Base-by-base conservation (phyloP, 2,329 filamentous ascomycete genomes). In the Celoporthe dispersa region DNA sequence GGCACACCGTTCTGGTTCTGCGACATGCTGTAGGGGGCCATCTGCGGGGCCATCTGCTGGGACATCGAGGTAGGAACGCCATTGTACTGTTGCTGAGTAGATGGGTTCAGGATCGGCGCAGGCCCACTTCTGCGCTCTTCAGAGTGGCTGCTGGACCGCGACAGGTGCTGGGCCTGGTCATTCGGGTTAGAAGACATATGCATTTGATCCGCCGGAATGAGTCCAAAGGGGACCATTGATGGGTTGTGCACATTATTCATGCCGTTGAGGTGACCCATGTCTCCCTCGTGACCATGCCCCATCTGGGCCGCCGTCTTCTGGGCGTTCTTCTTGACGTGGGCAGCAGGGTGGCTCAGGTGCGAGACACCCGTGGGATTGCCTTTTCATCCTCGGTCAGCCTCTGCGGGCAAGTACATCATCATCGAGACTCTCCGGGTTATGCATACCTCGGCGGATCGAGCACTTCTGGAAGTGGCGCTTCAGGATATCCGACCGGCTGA, bases 401-500 rank as follows among this genome's bases (percentile, higher is more conserved):
- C 3, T 8, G n/a, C 7, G 19, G 1, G 22, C 19, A 19, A 44
- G 22, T 22, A 16, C 22, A 16, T 44, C n/a, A 44, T 39, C 14
- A 41, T 41, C 19, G 5, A 12, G 31, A n/a, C 35, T 14, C 33
- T 39, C 7, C 37, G 2, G 14, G 12, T 62, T 14, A 4, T 37
- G 41, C 66, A 63, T 53, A 68, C 66, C 66, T 79, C 96, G 91
- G 77, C 96, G 91, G 74, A 98, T 94, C 53, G 96, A 98, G 84
- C 96, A 99, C 85, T 99, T 99, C 82, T 98, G 94, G 83, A 98
- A 99, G 84, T 99, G 96, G 74, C 96, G 93, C 86, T 99, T 99
- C 77, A 99, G 85, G 74, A 99, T 98, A 79, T 99, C 96, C 86
- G 94, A 97, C 80, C 96, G 91, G 64, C 94, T 97, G 83, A 99